Base-by-base conservation (phyloP, 2,329 filamentous ascomycete genomes). In the Dactylonectria macrodidyma region DNA sequence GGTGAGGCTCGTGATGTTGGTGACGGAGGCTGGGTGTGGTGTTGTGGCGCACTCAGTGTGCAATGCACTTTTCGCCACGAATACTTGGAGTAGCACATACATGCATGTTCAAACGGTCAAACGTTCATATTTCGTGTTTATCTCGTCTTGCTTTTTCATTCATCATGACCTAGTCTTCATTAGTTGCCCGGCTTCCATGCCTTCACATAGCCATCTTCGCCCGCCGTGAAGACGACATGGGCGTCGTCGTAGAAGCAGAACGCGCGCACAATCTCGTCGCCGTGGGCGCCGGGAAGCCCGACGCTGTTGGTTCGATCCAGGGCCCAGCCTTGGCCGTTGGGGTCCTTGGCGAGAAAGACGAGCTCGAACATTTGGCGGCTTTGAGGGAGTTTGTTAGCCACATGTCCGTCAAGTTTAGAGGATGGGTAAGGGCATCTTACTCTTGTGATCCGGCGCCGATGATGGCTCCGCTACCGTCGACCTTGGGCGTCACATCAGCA, bases 401-500 rank as follows among this genome's bases (percentile, higher is more conserved):
- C 3, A 9, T 2, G 16, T 22, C 6, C 12, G 7, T 8, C 3
- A 1, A 12, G 12, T 50, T 60, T 38, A 52, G 55, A 47, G 79
- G 75, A 11, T 75, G 81, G 51, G 76, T 77, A 78, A 80, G 36
- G 55, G 71, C 47, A 46, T 84, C 87, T 78, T 82, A 91, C 90
- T 91, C 91, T 74, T 92, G 91, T 44, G 86, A 85, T n/a, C 92
- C 92, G 2, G 86, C 87, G 2, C 90, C 92, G 46, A 93, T 81
- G 14, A 91, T 86, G 5, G 89, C 89, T 0, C 89, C 88, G 12
- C 81, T 83, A 3, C 86, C 87, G 46, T 89, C 88, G 26, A 86
- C 78, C 81, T 92, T 90, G 59, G 85, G 85, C 51, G 88, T 80
- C 46, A 95, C 84, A 75, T 92, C 90, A 19, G 92, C 90, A 2